Conservation (phyloP, 768 basidiomycete genomes). For the Gloeophyllum trabeum region DNA sequence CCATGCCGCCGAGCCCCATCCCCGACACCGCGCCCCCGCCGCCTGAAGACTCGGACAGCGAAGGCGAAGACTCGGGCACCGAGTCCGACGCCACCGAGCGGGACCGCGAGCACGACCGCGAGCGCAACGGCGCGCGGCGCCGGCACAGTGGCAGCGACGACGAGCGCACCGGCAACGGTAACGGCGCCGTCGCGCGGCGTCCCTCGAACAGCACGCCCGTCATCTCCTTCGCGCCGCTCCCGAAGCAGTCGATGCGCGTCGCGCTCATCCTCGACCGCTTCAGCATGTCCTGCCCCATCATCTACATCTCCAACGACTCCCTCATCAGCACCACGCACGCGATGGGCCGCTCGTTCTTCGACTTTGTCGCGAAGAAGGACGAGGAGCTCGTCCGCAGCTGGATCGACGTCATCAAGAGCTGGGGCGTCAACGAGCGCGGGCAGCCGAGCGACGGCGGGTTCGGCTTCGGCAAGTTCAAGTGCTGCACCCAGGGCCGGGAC, state of each 20-base stretch:
- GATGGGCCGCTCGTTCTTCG: constrained; percentile 61
- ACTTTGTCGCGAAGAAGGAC: constrained; percentile 57
- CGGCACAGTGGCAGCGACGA: no score
- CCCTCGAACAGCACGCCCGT: no score
- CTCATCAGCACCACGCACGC: constrained; percentile 47
- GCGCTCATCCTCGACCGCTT: constrained; percentile 80
- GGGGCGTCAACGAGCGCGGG: constrained; percentile 78
- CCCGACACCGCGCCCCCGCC: constrained; percentile 2
- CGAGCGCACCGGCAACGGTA: no score
- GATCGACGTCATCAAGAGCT: constrained; percentile 70
- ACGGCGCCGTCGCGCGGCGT: no score
- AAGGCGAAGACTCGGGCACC: constrained; percentile 2
- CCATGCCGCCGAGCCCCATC: constrained; percentile 37
- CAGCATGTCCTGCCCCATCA: constrained; percentile 47
- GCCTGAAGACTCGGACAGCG: neutral
- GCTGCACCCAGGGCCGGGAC: constrained; percentile 49
- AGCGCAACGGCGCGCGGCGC: no score
- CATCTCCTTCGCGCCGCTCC: constrained; percentile 50
- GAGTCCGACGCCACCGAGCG: neutral
- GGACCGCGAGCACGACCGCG: neutral
- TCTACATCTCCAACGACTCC: constrained; percentile 68
- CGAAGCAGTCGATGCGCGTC: constrained; percentile 61
- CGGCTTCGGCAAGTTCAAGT: constrained; percentile 63
- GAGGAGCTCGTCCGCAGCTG: constrained; percentile 58
- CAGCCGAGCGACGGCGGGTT: constrained; percentile 81